phyloP scores from a whole-genome alignment of 495 filamentous ascomycete genomes.

The Parathielavia appendiculata region DNA sequence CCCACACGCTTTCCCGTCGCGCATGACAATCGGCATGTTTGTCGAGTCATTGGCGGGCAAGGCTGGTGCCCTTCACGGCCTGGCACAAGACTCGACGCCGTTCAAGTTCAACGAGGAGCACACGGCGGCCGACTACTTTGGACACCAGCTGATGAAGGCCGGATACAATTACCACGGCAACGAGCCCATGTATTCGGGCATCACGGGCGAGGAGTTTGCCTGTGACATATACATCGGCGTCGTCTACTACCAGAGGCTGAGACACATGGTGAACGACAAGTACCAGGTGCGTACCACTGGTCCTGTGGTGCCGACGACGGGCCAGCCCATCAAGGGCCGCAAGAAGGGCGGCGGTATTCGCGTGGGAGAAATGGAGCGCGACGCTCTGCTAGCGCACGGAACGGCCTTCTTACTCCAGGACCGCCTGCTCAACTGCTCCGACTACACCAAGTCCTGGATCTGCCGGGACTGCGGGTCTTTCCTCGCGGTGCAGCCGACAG shows the following conservation, averaged over 20 bases:
- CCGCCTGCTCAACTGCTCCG: conserved; percentile 92
- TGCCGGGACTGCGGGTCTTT: conserved; percentile 86
- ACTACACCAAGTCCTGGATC: conserved; percentile 81
- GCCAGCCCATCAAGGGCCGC: conserved; percentile 94
- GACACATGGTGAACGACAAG: conserved; percentile 99
- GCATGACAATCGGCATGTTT: conserved; percentile 99
- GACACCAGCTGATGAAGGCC: conserved; percentile 85
- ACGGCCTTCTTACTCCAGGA: conserved; percentile 93
- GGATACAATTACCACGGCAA: conserved; percentile 98
- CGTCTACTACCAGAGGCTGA: conserved; percentile 94
- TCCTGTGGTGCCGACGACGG: conserved; percentile 78
- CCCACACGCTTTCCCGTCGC: conserved; percentile 98
- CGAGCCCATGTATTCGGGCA: conserved; percentile 94
- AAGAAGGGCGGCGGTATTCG: conserved; percentile 96
- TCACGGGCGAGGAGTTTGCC: conserved; percentile 88
- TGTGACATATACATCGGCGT: conserved; percentile 96
- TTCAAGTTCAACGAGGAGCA: conserved; percentile 91
- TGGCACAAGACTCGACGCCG: conserved; percentile 90
- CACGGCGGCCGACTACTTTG: conserved; percentile 91
- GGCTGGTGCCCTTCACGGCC: conserved; percentile 84
- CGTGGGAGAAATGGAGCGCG: conserved; percentile 98
- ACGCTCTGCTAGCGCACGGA: conserved; percentile 89
- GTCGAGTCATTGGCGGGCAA: conserved; percentile 96
- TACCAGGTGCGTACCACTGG: conserved; percentile 97
- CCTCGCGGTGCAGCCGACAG: conserved; percentile 71